These are phyloP conservation scores for Phialophora macrospora DNA, from an alignment of 2,329 filamentous ascomycete species.

Conservation along the genomic window DNA sequence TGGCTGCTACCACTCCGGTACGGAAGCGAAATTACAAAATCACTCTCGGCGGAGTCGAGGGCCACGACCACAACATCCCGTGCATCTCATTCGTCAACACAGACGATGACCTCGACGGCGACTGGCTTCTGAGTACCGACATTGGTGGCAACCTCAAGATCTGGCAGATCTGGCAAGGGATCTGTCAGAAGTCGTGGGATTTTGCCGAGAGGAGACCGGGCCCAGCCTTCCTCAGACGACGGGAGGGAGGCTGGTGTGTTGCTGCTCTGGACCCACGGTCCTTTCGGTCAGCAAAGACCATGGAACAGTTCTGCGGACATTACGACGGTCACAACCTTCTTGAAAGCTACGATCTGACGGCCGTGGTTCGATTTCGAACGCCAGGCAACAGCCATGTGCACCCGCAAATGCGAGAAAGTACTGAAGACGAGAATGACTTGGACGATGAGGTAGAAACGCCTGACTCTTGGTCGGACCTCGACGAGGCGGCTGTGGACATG, in stretches of 20 bases:
- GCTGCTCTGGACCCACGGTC: slow-evolving; percentile 52
- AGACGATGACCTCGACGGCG: slow-evolving; percentile 58
- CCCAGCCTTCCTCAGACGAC: slow-evolving; percentile 21
- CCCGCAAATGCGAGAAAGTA: slow-evolving; percentile 22
- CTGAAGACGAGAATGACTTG: slow-evolving; percentile 30
- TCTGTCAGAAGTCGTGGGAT: slow-evolving; percentile 42
- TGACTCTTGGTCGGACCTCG: slow-evolving; percentile 31
- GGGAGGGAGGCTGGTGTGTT: slow-evolving; percentile 52
- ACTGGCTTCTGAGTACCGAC: slow-evolving; percentile 63
- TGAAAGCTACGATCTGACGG: slow-evolving; percentile 38
- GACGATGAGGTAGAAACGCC: slow-evolving; percentile 30
- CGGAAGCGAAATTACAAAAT: slow-evolving; percentile 51
- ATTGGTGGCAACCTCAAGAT: slow-evolving; percentile 57
- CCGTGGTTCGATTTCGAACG: slow-evolving; percentile 34
- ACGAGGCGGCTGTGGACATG: slow-evolving; percentile 10
- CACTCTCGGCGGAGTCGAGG: slow-evolving; percentile 45
- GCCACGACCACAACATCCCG: slow-evolving; percentile 60
- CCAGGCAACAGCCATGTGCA: slow-evolving; percentile 36
- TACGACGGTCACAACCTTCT: slow-evolving; percentile 32
- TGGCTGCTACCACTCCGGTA: slow-evolving; percentile 20
- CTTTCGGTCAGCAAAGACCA: slow-evolving; percentile 46
- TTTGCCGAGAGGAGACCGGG: slow-evolving; percentile 30
- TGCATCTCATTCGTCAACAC: slow-evolving; percentile 64
- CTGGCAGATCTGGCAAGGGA: slow-evolving; percentile 55
- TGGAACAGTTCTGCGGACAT: slow-evolving; percentile 49